A percentile compares a stretch with the other conserved stretches of the same genome.
phyloP scores from a whole-genome alignment of 75 land plant genomes.

The Azolla pinnata region DNA sequence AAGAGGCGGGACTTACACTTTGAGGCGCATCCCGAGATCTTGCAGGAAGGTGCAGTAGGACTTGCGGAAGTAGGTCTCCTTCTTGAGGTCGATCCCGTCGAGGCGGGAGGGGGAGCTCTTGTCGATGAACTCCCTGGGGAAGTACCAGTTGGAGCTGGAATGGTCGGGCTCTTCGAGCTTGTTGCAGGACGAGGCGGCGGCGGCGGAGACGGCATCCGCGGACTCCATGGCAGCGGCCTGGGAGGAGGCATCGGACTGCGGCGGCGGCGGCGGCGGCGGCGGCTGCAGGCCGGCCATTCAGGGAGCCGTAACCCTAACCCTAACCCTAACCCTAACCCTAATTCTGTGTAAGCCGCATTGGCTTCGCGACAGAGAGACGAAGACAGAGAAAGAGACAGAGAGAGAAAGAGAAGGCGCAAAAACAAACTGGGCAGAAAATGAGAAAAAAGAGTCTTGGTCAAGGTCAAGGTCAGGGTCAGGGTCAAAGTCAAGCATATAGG shows the following conservation, averaged over 20 bases:
- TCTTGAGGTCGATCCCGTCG: constrained; percentile 77
- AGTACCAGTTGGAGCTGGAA: constrained; percentile 56
- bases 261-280: too few species aligned
- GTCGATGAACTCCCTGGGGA: constrained; percentile 70
- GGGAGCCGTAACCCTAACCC: too few species aligned
- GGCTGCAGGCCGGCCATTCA: too few species aligned
- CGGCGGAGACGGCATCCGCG: constrained; percentile 37
- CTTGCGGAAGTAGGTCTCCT: constrained; percentile 72
- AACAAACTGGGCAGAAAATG: too few species aligned
- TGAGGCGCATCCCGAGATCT: constrained; percentile 77
- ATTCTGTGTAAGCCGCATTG: neutral
- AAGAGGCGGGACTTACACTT: constrained; percentile 43
- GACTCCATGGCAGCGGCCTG: constrained; percentile 27
- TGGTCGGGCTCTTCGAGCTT: constrained; percentile 46
- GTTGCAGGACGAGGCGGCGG: constrained; percentile 22
- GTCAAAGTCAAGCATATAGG: too few species aligned
- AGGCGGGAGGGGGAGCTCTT: constrained; percentile 69
- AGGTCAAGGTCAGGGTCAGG: too few species aligned
- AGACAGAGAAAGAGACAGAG: neutral
- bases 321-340: too few species aligned
- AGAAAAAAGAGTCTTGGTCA: too few species aligned
- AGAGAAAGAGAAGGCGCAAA: too few species aligned
- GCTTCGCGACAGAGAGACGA: neutral
- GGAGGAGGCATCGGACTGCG: constrained; percentile 17
- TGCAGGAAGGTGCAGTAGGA: constrained; percentile 79